Evolutionary conservation across 139 green algal species (phyloP), one percentile per base, ranked within the genome.

Genomic region (Ulvella scutata): DNA sequence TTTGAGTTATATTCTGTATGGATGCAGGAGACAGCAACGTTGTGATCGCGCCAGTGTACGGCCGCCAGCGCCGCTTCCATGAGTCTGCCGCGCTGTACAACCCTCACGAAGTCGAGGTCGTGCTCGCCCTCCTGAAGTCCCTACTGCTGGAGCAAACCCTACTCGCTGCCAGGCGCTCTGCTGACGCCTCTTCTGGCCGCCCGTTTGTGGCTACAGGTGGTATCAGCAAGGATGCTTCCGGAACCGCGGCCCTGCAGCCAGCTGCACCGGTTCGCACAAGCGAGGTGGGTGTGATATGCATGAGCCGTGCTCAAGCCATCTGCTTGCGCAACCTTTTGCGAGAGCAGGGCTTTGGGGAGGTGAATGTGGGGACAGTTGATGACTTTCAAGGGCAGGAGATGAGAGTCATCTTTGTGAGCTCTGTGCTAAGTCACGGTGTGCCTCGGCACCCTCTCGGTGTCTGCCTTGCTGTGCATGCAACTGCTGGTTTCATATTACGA

Each of bases 311-410:
- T 43, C 90, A 96, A 84, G 87, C 83, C 61, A 1, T 73, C 17
- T 3, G 4, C 31, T 74, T 96, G 26, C 86, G 91, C 9, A 59
- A 86, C 72, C 74, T 93, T 74, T 82, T 96, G 33, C 84, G 91
- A n/a, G 59, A 84, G 38, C 72, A 79, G 0, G 80, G 81, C 3
- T 80, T 93, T 36, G 80, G 79, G 4, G 77, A 80, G 0, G 84
- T 96, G 17, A 82, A 89, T 2, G 90, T 96, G 34, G 86, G 90
- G 10, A 92, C 83, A 6, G 87, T 95, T 61, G 88, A 94, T 72
- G 87, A 96, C 78, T 90, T 91, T 77, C 87, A 95, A 44, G 87
- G 84, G 4, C 82, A 87, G 76, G 92, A 97, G 82, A 83, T 88
- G 51, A 61, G 82, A 4, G 79, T 92, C 74, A 87, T 97, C 61